A percentile compares a stretch with the other conserved stretches of the same genome.
Evolutionary conservation across 2,329 filamentous ascomycete species (phyloP).

Genomic region (Fusarium heterosporum): DNA sequence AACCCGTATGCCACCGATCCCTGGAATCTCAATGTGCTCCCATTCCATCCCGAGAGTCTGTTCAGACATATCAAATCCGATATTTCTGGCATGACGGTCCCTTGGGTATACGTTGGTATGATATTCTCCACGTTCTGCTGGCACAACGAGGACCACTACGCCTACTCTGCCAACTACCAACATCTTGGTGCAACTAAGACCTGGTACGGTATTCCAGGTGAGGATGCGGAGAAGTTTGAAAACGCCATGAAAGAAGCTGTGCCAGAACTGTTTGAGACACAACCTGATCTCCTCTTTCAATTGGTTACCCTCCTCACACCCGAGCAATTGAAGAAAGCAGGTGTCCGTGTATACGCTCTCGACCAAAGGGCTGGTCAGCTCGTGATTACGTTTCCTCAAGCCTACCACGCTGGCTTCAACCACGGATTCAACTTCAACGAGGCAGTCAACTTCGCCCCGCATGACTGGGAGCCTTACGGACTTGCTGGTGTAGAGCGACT

Average conservation of each 20-base stretch:
- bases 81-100: constrained; percentile 98
- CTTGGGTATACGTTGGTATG: constrained; percentile 99
- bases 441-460: constrained; percentile 96
- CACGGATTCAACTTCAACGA: constrained; percentile 99
- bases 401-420: constrained; percentile 98
- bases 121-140: constrained; percentile 99
- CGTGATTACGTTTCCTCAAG: constrained; percentile 95
- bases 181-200: constrained; percentile 99
- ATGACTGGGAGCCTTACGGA: constrained; percentile 94
- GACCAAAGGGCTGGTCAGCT: constrained; percentile 97
- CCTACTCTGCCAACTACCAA: constrained; percentile 98
- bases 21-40: constrained; percentile 96
- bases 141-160: constrained; percentile 99
- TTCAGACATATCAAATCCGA: constrained; percentile 98
- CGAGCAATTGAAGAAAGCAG: constrained; percentile 91
- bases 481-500: constrained; percentile 87
- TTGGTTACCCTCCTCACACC: constrained; percentile 95
- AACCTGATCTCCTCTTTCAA: constrained; percentile 95
- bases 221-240: constrained; percentile 95
- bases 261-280: constrained; percentile 95
- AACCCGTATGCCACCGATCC: constrained; percentile 89
- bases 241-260: constrained; percentile 94
- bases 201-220: constrained; percentile 97
- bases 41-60: constrained; percentile 88
- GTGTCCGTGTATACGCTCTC: constrained; percentile 92